Evolutionary conservation across 352 stramenopile genomes (phyloP), one percentile per base, ranked within the genome.

Genomic region (Pythium sukuiense): DNA sequence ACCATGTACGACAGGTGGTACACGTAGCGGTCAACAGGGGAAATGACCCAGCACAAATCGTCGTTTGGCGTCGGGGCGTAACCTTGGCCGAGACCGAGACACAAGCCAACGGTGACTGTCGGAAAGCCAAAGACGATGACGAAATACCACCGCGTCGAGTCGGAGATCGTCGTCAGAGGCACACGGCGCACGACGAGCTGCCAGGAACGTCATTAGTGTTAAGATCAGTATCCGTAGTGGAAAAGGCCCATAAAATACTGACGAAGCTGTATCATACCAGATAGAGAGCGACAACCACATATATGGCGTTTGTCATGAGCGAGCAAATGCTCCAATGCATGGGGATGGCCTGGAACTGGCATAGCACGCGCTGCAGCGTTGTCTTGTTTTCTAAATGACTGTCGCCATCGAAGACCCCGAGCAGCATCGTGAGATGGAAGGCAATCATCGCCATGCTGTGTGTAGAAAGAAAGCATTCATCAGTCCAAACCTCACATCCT

Each of bases 21-120:
- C 3, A 78, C 33, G 30, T 76, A 50, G 37, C 71, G 71, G 35
- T 73, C 71, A n/a, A 57, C 55, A 33, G 48, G 45, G 27, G 60
- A 49, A n/a, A 56, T 52, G 57, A 78, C 71, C 71, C 71, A 78
- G 58, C 72, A 78, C 18, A 69, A 68, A 32, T 77, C 68, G 48
- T 74, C 62, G 16, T 71, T 67, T 4, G 52, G 50, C 8, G 70
- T 59, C 13, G 64, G 65, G 0, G 26, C 59, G 55, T 76, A 78
- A 14, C 64, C 64, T 27, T 61, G 24, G 20, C 71, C 71, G n/a
- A 76, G 32, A 8, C 50, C 29, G 45, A 55, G 59, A 55, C 64
- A 73, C 14, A 55, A 35, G 3, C 33, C 57, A 13, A 76, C 69
- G 5, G 57, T 55, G 9, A 68, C 18, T 7, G 56, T 71, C 6